A percentile compares a stretch with the other conserved stretches of the same genome.
Conservation (phyloP, 1,284 basidiomycete genomes). For the Cutaneotrichosporon sp. region DNA sequence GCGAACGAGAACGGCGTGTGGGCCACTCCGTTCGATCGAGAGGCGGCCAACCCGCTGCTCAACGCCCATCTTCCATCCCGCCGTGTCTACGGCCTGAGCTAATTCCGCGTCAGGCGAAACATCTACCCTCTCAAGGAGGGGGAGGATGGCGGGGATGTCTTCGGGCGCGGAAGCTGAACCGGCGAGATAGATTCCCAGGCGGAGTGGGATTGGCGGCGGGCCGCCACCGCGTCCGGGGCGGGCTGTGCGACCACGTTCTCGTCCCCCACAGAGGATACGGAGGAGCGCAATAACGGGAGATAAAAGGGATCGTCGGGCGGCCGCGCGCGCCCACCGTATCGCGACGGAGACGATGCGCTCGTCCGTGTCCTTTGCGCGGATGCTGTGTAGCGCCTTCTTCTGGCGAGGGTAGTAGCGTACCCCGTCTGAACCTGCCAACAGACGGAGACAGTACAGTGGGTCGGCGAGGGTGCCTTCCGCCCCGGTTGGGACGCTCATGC, state of each 20-base stretch:
- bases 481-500: not conserved
- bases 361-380: not conserved
- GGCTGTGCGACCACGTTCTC: not conserved
- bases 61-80: not conserved
- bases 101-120: not conserved
- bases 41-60: not conserved
- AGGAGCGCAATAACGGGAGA: not conserved
- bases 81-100: not conserved
- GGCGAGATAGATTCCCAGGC: constrained; percentile 7
- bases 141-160: constrained; percentile 9
- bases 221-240: too few relatives aligned
- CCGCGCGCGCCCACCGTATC: constrained; percentile 8
- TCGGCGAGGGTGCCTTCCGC: not conserved
- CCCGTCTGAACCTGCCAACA: not conserved
- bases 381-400: not conserved
- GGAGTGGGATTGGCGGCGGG: not conserved
- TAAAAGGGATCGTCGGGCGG: constrained; percentile 4
- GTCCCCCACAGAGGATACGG: not conserved
- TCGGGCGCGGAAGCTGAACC: constrained; percentile 15
- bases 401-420: not conserved
- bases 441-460: not conserved
- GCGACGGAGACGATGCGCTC: constrained; percentile 4
- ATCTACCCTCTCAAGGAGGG: constrained; percentile 3
- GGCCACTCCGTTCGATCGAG: not conserved
- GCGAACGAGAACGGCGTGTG: not conserved